Evolutionary conservation across 441 rosid species (phyloP), one percentile per base, ranked within the genome.

Genomic region (Syzygium syzygioides): DNA sequence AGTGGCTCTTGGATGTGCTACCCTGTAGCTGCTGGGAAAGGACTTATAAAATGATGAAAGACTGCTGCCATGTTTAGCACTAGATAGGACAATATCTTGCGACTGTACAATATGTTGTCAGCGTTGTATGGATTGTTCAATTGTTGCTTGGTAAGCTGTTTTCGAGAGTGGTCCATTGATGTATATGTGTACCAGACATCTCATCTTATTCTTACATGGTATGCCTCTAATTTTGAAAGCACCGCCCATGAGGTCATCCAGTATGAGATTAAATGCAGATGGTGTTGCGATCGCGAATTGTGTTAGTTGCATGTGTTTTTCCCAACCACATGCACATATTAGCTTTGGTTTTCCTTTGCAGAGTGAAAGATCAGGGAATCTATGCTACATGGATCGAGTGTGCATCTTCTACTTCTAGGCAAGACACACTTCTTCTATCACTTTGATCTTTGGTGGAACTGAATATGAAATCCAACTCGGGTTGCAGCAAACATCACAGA

Each of bases 291-390:
- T 71, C 50, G 45, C 45, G 26, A 71, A 71, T 37, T 20, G 50
- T 11, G 9, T 23, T 11, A 11, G 26, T 20, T 37, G 15, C 80
- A 71, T 71, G 37, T 71, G 79, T 48, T 52, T 59, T 19, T 17
- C 55, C 71, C 79, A 53, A 66, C 57, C 34, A 85, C 52, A 56
- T 57, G 23, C 76, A 15, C 53, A 59, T 89, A 55, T 86, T 6
- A 84, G 86, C 86, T 41, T 55, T 85, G 30, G 76, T 88, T 59
- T 89, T 86, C 11, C 37, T 55, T 30, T 48, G 87, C 92, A 96
- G 98, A 57, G 94, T 96, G 79, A 93, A 92, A 92, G 96, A 93
- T 48, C 89, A 91, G 86, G 92, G 97, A 57, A 91, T 94, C 62
- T 96, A 94, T 80, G 91, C 92, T 87, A 89, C 91, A 28, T 96